Evolutionary conservation across 1,284 basidiomycete species (phyloP).

Genomic region (Filobasidium uniguttulatum): DNA sequence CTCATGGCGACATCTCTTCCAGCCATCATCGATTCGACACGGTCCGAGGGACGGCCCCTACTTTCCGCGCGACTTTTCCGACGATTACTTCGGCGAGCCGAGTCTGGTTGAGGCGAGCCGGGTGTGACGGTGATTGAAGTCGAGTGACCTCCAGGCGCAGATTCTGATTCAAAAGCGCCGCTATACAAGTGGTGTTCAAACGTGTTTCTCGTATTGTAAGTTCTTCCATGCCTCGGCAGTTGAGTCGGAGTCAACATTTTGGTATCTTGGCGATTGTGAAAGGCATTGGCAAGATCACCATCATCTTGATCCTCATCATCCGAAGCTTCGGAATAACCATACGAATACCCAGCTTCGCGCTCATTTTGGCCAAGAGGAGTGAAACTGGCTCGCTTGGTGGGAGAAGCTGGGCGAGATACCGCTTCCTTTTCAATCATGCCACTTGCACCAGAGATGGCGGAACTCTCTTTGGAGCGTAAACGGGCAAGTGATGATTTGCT

Average conservation of each 20-base stretch:
- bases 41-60: constrained; percentile 29
- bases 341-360: background rate
- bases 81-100: no score
- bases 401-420: constrained; percentile 13
- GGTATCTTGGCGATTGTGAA: background rate
- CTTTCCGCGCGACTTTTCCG: constrained; percentile 17
- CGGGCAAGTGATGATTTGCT: constrained; percentile 18
- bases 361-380: background rate
- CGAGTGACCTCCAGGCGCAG: no score
- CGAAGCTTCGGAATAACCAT: constrained; percentile 11
- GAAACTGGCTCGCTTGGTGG: constrained; percentile 18
- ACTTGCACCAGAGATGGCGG: background rate
- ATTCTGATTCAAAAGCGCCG: no score
- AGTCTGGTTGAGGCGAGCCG: no score
- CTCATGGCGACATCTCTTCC: constrained; percentile 23
- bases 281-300: constrained; percentile 5
- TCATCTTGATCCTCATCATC: constrained; percentile 24
- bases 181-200: no score
- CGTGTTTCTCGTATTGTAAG: no score
- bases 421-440: constrained; percentile 2
- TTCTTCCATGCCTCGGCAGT: no score
- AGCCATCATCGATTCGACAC: constrained; percentile 53
- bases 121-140: no score
- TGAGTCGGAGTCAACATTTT: background rate
- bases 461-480: background rate